Evolutionary conservation across 2,329 filamentous ascomycete species (phyloP), one percentile per base, ranked within the genome.

Genomic region (Didymellaceae sp.): DNA sequence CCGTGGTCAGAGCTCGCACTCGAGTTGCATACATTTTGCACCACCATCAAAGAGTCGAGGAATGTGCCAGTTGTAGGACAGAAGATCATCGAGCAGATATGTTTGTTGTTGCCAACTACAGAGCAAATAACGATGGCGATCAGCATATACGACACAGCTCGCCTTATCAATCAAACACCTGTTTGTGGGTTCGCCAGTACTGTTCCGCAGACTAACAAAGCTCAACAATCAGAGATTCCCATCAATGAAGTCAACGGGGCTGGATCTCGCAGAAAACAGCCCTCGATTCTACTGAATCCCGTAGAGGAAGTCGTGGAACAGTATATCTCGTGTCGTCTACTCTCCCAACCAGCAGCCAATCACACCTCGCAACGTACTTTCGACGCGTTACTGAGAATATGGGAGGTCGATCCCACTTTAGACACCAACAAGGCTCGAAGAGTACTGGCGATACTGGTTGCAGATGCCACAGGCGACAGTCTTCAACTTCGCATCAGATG

Each of bases 21-120:
- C 1, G 63, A 68, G 24, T 47, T 68, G 4, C 55, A 67, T 33
- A 26, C 14, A 2, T 67, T 71, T 28, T 62, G 57, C 25, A 28
- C 16, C 3, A 37, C 28, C 2, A 10, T 68, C 3, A 63, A 61
- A 39, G 41, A 44, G 7, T 65, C 62, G 1, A 38, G 41, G 17
- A 50, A 57, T n/a, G 18, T 52, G 2, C 42, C 48, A 1, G 17
- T 46, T 5, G 16, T 52, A 10, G 32, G 43, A 5, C 20, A 46
- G 3, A 42, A 52, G 9, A 32, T 14, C 2, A 38, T 52, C 14
- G 35, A 45, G 6, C 32, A 42, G n/a, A 38, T 38, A 9, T 52
- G 48, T 20, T 28, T 52, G n/a, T 14, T 51, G 4, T 54, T 65
- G 13, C 63, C 59, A 7, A 43, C 56, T 4, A 13, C 24, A 5